Base-by-base conservation (phyloP, 2,329 filamentous ascomycete species). In the Akanthomyces uredinophilus region DNA sequence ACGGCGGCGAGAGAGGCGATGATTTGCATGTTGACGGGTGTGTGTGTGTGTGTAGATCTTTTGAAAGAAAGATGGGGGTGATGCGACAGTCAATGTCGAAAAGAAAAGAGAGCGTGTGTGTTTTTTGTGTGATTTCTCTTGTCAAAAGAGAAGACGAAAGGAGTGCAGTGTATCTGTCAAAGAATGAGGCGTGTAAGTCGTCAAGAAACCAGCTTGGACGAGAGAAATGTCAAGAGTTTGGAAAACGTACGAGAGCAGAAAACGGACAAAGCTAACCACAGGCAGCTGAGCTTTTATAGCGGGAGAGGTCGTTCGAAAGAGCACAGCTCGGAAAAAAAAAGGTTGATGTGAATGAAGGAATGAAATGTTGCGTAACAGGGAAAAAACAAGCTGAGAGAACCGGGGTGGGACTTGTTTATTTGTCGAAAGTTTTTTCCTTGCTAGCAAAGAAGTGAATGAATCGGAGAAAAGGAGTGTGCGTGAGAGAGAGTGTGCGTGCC, bases 1-100 rank as follows among this genome's bases (percentile, higher is more conserved):
- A 79, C 68, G 66, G 75, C 72, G 65, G 79, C 65, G 64, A 76
- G 64, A 29, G 71, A 66, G 54, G 64, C 64, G 56, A 22, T 54
- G 65, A 67, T 58, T 55, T 67, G 62, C 57, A 63, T 65, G 41
- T 60, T 39, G 54, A 24, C n/a, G 47, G 51, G 32, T 35, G 10
- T 47, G 29, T 47, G 50, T 60, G 59, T 65, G 57, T n/a, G n/a
- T n/a, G 55, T 65, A 65, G 64, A 68, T 53, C 14, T 32, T 35
- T 27, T 29, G 8, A 37, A 49, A 20, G 7, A 35, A 24, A 44
- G 24, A 43, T 27, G 13, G 7, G 13, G 7, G 10, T 13, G 18
- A 3, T 50, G 11, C 4, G 54, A 57, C 43, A 57, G 29, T 57
- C 54, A 35, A 57, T 57, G 47, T 49, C 35, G 56, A 1, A 14